Evolutionary conservation across 2,329 filamentous ascomycete genomes (phyloP).

Genomic region (Alternaria brassicae): DNA sequence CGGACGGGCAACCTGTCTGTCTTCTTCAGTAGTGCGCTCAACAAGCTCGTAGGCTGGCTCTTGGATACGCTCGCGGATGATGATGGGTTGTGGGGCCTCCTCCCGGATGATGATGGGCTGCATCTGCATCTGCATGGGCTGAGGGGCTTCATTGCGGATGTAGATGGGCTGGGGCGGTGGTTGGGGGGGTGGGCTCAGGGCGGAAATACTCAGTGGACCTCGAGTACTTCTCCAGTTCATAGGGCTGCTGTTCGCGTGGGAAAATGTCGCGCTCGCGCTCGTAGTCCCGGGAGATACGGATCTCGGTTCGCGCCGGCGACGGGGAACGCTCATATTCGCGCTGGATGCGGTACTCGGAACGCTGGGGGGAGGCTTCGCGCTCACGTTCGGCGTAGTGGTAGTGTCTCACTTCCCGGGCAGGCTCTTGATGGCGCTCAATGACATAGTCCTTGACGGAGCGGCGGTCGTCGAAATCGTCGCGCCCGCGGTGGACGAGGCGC

Average conservation of each 20-base stretch:
- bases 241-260: conserved; percentile 38
- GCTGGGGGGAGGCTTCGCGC: conserved; percentile 49
- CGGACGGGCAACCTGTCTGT: conserved; percentile 55
- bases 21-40: conserved; percentile 64
- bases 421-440: conserved; percentile 43
- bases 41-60: conserved; percentile 67
- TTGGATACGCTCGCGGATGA: conserved; percentile 53
- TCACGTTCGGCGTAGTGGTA: conserved; percentile 49
- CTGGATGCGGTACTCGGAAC: conserved; percentile 60
- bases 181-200: conserved; percentile 48
- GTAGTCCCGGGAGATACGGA: conserved; percentile 42
- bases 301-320: conserved; percentile 53
- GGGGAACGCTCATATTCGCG: conserved; percentile 56
- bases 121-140: conserved; percentile 53
- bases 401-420: conserved; percentile 46
- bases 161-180: conserved; percentile 55
- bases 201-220: conserved; percentile 61
- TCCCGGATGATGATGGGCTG: conserved; percentile 58
- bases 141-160: conserved; percentile 57
- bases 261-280: conserved; percentile 42
- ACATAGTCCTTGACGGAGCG: conserved; percentile 49
- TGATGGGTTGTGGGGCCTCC: conserved; percentile 51
- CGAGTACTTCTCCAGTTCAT: conserved; percentile 59
- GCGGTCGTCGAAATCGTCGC: conserved; percentile 43
- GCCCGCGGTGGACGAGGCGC: conserved; percentile 55